A percentile compares a stretch with the other conserved stretches of the same genome.
Evolutionary conservation across 805 yeast species (phyloP).

Genomic region (Wickerhamiella spandovensis): DNA sequence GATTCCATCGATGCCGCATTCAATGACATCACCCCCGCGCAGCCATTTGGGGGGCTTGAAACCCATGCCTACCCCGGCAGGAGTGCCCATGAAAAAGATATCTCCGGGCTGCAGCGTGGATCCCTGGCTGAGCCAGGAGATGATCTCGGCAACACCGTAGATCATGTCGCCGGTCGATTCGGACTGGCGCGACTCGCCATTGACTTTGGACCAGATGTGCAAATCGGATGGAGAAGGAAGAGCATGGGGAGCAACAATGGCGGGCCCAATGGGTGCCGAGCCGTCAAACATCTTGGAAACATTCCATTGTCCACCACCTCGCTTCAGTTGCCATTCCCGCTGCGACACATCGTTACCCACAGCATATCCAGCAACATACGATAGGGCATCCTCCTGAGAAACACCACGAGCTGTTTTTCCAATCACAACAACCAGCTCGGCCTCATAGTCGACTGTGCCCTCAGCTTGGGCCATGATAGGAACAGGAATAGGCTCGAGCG

Average conservation of each 20-base stretch:
- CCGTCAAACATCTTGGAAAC: slow-evolving; percentile 42
- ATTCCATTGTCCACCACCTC: slow-evolving; percentile 42
- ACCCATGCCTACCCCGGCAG: slow-evolving; percentile 42
- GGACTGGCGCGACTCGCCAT: slow-evolving; percentile 36
- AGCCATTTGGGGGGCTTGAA: slow-evolving; percentile 32
- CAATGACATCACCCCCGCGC: slow-evolving; percentile 32
- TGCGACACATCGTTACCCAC: slow-evolving; percentile 46
- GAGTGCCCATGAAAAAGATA: slow-evolving; percentile 44
- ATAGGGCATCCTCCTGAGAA: slow-evolving; percentile 30
- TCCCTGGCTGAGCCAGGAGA: slow-evolving; percentile 38
- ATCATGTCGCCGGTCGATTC: slow-evolving; percentile 37
- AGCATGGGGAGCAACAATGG: slow-evolving; percentile 28
- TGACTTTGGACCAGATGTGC: slow-evolving; percentile 30
- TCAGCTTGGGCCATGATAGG: slow-evolving; percentile 23
- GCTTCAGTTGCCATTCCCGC: slow-evolving; percentile 41
- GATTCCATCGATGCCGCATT: slow-evolving; percentile 30
- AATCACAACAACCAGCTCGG: slow-evolving; percentile 40
- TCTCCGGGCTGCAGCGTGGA: slow-evolving; percentile 42
- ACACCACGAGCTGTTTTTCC: slow-evolving; percentile 38
- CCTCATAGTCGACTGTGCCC: slow-evolving; percentile 36
- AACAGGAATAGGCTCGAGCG: slow-evolving; percentile 31
- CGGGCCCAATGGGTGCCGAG: slow-evolving; percentile 48
- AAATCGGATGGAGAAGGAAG: slow-evolving; percentile 27
- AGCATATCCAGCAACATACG: slow-evolving; percentile 38
- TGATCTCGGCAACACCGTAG: slow-evolving; percentile 31